phyloP scores from a whole-genome alignment of 441 rosid genomes.

The Lepidium campestre region DNA sequence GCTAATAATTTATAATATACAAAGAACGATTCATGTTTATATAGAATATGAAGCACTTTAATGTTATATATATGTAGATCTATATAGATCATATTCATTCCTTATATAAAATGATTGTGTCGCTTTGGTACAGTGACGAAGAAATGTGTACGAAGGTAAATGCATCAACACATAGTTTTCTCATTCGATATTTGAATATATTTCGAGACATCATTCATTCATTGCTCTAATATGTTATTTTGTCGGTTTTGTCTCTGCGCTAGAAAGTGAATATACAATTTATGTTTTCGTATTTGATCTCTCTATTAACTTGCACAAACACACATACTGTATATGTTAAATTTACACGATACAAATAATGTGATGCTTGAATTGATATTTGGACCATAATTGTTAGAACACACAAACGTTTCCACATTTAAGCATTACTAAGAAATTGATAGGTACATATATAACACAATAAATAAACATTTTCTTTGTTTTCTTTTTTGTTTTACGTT shows the following conservation, averaged over 20 bases:
- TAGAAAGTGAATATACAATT: background rate
- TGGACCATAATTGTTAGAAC: background rate
- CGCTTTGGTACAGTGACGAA: constrained; percentile 6
- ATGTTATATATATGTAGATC: background rate
- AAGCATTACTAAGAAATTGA: background rate
- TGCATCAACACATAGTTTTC: constrained; percentile 10
- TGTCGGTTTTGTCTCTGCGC: constrained; percentile 15
- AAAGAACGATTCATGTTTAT: background rate
- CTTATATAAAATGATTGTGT: constrained; percentile 15
- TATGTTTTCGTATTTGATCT: constrained; percentile 1
- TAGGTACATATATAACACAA: too few species aligned
- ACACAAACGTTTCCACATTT: background rate
- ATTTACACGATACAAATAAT: background rate
- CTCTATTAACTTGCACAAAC: background rate
- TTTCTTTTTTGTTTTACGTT: too few species aligned
- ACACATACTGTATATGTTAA: background rate
- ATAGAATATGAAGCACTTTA: background rate
- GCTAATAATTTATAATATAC: background rate
- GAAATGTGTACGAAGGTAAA: constrained; percentile 8
- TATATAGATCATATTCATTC: constrained; percentile 3
- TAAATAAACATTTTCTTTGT: too few species aligned
- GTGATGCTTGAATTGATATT: background rate
- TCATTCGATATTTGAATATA: background rate
- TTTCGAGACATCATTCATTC: constrained; percentile 9
- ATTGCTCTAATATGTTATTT: constrained; percentile 7